phyloP scores from a whole-genome alignment of 225 moss, liverwort and hornwort genomes.

The Marchantia polymorpha region DNA sequence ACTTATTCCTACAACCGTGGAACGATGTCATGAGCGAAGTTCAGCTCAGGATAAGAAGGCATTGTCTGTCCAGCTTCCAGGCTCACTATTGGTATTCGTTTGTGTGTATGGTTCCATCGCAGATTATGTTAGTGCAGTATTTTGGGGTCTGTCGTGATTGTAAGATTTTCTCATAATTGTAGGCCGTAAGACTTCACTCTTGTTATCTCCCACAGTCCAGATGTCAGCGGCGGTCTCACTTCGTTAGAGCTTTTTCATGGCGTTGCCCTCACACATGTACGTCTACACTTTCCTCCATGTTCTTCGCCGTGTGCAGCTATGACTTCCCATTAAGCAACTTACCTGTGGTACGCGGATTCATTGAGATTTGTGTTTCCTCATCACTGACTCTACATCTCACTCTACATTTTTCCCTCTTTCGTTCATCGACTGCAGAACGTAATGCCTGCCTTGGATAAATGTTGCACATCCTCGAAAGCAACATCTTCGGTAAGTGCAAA shows the following conservation, averaged over 20 bases:
- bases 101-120: too few relatives aligned
- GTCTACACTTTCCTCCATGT: not conserved
- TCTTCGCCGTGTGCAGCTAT: too few relatives aligned
- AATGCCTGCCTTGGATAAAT: not conserved
- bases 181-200: not conserved
- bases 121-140: too few relatives aligned
- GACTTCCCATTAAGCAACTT: not conserved
- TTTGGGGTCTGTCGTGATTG: too few relatives aligned
- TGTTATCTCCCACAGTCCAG: conserved; percentile 10
- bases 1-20: too few relatives aligned
- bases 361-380: too few relatives aligned
- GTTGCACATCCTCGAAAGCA: not conserved
- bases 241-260: conserved; percentile 1
- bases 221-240: conserved; percentile 6
- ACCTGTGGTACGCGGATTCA: too few relatives aligned
- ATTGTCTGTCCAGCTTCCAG: too few relatives aligned
- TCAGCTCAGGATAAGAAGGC: not conserved
- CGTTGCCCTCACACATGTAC: conserved; percentile 18
- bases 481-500: conserved; percentile 16
- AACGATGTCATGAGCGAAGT: too few relatives aligned
- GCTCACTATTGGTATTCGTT: too few relatives aligned
- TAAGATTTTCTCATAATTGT: not conserved
- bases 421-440: conserved; percentile 22
- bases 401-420: too few relatives aligned
- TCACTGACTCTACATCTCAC: too few relatives aligned